Evolutionary conservation across 2,329 filamentous ascomycete genomes (phyloP).

Genomic region (Monosporascus sp.): DNA sequence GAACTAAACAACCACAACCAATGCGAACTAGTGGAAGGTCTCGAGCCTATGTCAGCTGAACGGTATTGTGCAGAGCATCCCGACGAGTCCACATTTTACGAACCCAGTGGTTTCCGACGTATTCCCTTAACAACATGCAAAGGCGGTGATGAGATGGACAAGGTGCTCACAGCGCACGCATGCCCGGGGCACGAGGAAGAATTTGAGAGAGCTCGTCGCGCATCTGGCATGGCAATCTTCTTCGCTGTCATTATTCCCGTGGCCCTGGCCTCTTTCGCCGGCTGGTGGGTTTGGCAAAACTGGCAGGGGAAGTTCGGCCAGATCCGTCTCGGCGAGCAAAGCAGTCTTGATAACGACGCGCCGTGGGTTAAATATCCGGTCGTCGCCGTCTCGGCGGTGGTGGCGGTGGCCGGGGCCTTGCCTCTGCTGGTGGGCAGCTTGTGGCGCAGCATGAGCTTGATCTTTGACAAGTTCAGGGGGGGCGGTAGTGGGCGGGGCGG

Average conservation of each 20-base stretch:
- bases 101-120: slow-evolving; percentile 81
- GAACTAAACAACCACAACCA: slow-evolving; percentile 71
- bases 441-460: slow-evolving; percentile 59
- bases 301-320: slow-evolving; percentile 90
- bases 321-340: slow-evolving; percentile 77
- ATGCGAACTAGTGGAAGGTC: slow-evolving; percentile 71
- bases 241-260: slow-evolving; percentile 78
- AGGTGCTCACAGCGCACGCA: slow-evolving; percentile 51
- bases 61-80: slow-evolving; percentile 56
- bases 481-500: slow-evolving; percentile 42
- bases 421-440: slow-evolving; percentile 69
- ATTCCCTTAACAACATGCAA: slow-evolving; percentile 85
- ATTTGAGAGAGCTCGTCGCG: slow-evolving; percentile 65
- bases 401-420: slow-evolving; percentile 54
- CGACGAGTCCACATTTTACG: slow-evolving; percentile 70
- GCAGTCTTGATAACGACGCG: slow-evolving; percentile 61
- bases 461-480: slow-evolving; percentile 43
- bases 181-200: slow-evolving; percentile 81
- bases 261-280: slow-evolving; percentile 61
- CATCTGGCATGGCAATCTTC: slow-evolving; percentile 72
- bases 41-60: slow-evolving; percentile 50
- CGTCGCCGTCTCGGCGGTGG: slow-evolving; percentile 60
- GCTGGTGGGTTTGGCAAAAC: slow-evolving; percentile 79
- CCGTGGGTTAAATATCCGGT: slow-evolving; percentile 81
- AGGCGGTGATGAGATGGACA: slow-evolving; percentile 71